A percentile compares a stretch with the other conserved stretches of the same genome.
Evolutionary conservation across 441 rosid genomes (phyloP).

Genomic region (Daphne laureola): DNA sequence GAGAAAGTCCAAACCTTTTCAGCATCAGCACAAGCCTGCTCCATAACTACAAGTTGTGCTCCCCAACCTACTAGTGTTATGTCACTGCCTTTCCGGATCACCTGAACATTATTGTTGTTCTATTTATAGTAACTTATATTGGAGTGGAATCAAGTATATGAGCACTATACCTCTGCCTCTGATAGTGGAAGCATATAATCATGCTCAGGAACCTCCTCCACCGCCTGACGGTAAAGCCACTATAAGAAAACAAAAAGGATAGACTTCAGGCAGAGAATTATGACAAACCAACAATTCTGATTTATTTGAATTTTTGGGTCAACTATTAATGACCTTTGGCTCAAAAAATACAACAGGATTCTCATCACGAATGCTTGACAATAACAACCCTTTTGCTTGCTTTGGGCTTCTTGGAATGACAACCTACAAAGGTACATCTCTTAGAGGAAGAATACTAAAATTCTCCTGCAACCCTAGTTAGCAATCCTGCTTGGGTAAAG

Average conservation of each 20-base stretch:
- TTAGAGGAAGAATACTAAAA: slow-evolving; percentile 3
- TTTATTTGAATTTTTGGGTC: background rate
- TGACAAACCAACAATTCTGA: slow-evolving; percentile 4
- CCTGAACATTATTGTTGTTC: slow-evolving; percentile 30
- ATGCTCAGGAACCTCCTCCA: slow-evolving; percentile 78
- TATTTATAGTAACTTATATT: slow-evolving; percentile 10
- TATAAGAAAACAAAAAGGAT: slow-evolving; percentile 21
- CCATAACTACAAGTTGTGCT: slow-evolving; percentile 79
- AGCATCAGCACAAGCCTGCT: slow-evolving; percentile 73
- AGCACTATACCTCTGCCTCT: slow-evolving; percentile 59
- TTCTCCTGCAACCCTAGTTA: too few species aligned
- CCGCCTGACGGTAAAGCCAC: slow-evolving; percentile 90
- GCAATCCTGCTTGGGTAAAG: background rate
- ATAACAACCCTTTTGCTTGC: slow-evolving; percentile 76
- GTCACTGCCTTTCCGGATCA: slow-evolving; percentile 73
- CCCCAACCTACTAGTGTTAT: slow-evolving; percentile 94
- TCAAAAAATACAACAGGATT: slow-evolving; percentile 87
- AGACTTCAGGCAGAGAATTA: slow-evolving; percentile 9
- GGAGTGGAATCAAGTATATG: slow-evolving; percentile 1
- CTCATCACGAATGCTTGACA: slow-evolving; percentile 75
- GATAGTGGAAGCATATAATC: slow-evolving; percentile 87
- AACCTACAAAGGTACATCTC: slow-evolving; percentile 31
- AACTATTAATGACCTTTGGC: slow-evolving; percentile 49
- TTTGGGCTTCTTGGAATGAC: slow-evolving; percentile 83
- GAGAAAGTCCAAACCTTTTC: slow-evolving; percentile 37